Percentiles rank a stretch among this genome's conserved stretches.
These are phyloP conservation scores for Salix caprea DNA, from an alignment of 345 rosid species.

Conservation along the genomic window DNA sequence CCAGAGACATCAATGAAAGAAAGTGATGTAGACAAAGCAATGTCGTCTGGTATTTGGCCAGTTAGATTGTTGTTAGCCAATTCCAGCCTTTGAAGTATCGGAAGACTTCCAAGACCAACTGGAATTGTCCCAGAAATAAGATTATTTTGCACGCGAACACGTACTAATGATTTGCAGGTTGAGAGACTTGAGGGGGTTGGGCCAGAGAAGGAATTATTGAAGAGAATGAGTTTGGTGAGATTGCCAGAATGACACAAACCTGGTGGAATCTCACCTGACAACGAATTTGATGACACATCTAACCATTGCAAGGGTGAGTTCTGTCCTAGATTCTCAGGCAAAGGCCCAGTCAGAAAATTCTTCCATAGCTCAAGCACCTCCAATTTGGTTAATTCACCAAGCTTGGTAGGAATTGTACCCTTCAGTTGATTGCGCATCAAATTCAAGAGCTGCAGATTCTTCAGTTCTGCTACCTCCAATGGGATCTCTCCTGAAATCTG, in stretches of 20 bases:
- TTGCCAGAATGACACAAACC: constrained; percentile 65
- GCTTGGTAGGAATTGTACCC: constrained; percentile 55
- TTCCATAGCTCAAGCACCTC: constrained; percentile 83
- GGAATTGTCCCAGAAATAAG: constrained; percentile 63
- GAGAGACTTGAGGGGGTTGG: constrained; percentile 56
- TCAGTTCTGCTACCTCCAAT: constrained; percentile 43
- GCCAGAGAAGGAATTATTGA: constrained; percentile 83
- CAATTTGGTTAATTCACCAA: constrained; percentile 50
- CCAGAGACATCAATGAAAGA: constrained; percentile 75
- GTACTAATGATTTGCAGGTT: constrained; percentile 56
- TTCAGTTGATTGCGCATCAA: constrained; percentile 74
- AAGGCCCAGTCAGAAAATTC: constrained; percentile 74
- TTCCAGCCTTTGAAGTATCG: constrained; percentile 74
- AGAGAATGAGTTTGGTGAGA: constrained; percentile 82
- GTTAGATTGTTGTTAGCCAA: constrained; percentile 70
- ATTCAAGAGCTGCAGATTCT: constrained; percentile 73
- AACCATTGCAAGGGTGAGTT: constrained; percentile 79
- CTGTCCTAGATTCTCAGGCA: constrained; percentile 68
- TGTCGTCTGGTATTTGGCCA: constrained; percentile 68
- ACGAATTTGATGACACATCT: constrained; percentile 73
- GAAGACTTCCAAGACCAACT: constrained; percentile 58
- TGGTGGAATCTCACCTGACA: constrained; percentile 69
- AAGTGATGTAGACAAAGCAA: constrained; percentile 58
- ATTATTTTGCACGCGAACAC: constrained; percentile 73
- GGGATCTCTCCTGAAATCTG: constrained; percentile 64